These are phyloP conservation scores for Bathelium albidoporum DNA, from an alignment of 495 filamentous ascomycete species.

Conservation along the genomic window DNA sequence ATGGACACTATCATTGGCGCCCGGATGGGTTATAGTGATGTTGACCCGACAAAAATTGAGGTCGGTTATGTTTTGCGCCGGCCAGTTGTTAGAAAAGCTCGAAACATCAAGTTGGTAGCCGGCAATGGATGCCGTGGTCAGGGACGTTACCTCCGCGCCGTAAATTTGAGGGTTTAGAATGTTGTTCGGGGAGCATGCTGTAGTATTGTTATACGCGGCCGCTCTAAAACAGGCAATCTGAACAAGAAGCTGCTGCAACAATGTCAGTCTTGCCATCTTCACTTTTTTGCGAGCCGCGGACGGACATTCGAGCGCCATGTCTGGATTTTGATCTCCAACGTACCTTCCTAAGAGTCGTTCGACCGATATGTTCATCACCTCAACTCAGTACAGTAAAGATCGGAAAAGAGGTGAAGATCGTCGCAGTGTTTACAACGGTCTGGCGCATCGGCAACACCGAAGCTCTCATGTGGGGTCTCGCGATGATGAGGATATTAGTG, in stretches of 20 bases:
- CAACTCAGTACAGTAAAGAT: neutral
- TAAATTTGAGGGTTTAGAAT: neutral
- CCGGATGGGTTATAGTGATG: constrained; percentile 37
- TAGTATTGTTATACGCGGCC: neutral
- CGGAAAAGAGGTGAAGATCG: neutral
- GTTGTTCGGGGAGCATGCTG: neutral
- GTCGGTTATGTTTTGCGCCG: neutral
- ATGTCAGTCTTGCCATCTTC: neutral
- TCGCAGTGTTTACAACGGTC: neutral
- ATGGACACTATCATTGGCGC: constrained; percentile 29
- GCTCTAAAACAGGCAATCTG: neutral
- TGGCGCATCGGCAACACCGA: neutral
- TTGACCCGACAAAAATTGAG: constrained; percentile 34
- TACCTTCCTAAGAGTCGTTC: neutral
- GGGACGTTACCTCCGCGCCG: neutral
- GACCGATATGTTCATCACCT: neutral
- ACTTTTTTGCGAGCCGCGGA: no score
- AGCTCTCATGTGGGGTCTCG: neutral
- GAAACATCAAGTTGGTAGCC: neutral
- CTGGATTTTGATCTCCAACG: neutral
- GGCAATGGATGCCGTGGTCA: neutral
- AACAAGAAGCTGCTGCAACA: neutral
- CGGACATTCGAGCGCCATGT: no score
- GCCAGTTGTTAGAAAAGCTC: neutral
- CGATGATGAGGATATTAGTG: neutral